These are phyloP conservation scores for Corymbia citriodora DNA, from an alignment of 441 rosid genomes.

Conservation along the genomic window DNA sequence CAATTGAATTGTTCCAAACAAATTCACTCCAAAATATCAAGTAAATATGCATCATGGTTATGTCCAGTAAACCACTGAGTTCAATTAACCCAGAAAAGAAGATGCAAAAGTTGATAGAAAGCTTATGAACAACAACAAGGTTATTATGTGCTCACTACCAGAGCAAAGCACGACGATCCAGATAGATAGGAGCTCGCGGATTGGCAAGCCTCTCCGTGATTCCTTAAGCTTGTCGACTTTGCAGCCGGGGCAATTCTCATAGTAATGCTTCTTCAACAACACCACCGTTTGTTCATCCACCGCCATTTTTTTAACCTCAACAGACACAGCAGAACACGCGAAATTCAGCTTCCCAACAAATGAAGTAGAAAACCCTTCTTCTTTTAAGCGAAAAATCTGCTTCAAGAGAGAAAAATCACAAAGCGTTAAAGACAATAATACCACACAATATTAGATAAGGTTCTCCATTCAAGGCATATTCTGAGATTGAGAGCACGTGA, in stretches of 20 bases:
- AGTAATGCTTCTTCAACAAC: slow-evolving; percentile 45
- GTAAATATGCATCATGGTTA: background rate
- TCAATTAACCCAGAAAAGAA: background rate
- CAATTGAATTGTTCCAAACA: background rate
- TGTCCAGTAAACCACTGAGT: background rate
- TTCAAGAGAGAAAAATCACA: background rate
- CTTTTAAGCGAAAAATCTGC: background rate
- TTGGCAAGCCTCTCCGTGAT: slow-evolving; percentile 42
- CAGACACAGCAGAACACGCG: background rate
- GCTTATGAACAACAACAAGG: background rate
- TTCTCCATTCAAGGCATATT: background rate
- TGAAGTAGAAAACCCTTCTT: background rate
- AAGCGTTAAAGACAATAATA: background rate
- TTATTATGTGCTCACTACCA: slow-evolving; percentile 21
- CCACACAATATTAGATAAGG: background rate
- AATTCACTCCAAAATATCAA: background rate
- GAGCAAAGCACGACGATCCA: slow-evolving; percentile 72
- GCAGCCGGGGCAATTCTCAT: slow-evolving; percentile 76
- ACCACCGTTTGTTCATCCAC: slow-evolving; percentile 26
- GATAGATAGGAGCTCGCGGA: slow-evolving; percentile 40
- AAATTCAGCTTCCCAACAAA: background rate
- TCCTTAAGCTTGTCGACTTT: slow-evolving; percentile 54
- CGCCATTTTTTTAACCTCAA: slow-evolving; percentile 1
- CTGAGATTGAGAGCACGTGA: background rate
- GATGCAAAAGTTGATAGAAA: background rate